Conservation (phyloP, 352 stramenopile genomes). For the Pythium apleroticum region DNA sequence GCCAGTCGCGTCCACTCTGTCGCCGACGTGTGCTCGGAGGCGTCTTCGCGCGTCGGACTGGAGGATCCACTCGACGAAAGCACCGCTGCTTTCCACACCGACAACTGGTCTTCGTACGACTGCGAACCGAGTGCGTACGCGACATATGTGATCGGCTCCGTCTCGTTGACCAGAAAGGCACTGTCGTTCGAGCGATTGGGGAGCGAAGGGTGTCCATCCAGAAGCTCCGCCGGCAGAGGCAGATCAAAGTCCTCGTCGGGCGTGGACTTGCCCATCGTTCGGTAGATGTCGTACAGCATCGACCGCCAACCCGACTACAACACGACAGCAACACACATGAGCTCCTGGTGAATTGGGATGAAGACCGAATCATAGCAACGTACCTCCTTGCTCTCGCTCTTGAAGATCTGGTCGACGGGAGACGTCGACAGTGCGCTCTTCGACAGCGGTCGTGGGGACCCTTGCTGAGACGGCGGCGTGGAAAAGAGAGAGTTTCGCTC, state of each 20-base stretch:
- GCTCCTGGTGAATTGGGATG: not conserved
- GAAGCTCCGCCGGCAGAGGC: constrained; percentile 57
- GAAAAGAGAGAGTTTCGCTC: not conserved
- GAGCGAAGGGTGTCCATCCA: constrained; percentile 87
- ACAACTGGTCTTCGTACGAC: constrained; percentile 80
- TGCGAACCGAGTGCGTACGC: constrained; percentile 94
- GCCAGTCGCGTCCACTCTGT: constrained; percentile 66
- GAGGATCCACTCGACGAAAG: constrained; percentile 23
- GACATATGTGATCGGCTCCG: constrained; percentile 93
- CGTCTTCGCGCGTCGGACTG: constrained; percentile 8
- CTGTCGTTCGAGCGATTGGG: constrained; percentile 85
- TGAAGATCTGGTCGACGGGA: constrained; percentile 10
- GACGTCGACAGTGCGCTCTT: constrained; percentile 12
- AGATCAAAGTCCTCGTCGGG: constrained; percentile 74
- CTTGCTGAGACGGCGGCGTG: not conserved
- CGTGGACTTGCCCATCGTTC: constrained; percentile 54
- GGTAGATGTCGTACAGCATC: constrained; percentile 70
- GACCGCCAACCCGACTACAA: constrained; percentile 47
- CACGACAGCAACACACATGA: not conserved
- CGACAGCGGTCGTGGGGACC: not conserved
- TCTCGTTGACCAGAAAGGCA: constrained; percentile 93
- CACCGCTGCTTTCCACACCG: constrained; percentile 60
- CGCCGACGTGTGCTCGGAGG: constrained; percentile 29
- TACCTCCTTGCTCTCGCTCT: constrained; percentile 29
- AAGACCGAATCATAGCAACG: not conserved